Evolutionary conservation across 2,329 filamentous ascomycete species (phyloP), one percentile per base, ranked within the genome.

Genomic region (Chrysoporthe cubensis): DNA sequence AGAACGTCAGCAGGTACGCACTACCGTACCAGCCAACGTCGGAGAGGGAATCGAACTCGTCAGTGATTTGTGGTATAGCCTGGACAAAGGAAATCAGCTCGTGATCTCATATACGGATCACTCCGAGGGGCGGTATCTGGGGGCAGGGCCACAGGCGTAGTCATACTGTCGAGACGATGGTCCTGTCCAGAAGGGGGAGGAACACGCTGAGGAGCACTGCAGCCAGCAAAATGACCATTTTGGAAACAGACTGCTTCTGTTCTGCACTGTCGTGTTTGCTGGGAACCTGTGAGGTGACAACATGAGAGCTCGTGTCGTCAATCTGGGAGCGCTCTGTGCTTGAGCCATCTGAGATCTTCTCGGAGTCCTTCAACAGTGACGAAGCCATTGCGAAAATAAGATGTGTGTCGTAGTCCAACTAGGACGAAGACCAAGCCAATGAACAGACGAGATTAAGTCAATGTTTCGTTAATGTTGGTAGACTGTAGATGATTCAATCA

Each of bases 21-120:
- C 69, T 71, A 13, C 72, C 72, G 57, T 74, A 74, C 73, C 73
- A 74, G 37, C 73, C 71, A 26, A 71, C 63, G 46, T 73, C 73
- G n/a, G 67, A 37, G 5, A 72, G 66, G 14, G 71, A 72, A 32
- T 70, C 84, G 62, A 69, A 73, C 26, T 69, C 68, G 66, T 73
- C 66, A n/a, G 70, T 73, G 48, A 73, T 73, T 60, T 66, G 65
- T 11, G 71, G 72, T 43, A 73, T 72, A 5, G 72, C 72, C 60
- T 61, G 21, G 26, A 21, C 1, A 43, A n/a, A 52, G 21, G 16
- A 44, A 4, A 21, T 52, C 21, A 52, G 48, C 48, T 32, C 14
- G 4, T 26, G 48, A 14, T 14, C n/a, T 14, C 21, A 52, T 52
- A 2, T 16, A 48, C 16, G 16, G 3, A 21, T 48, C 26, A 26